Base-by-base conservation (phyloP, 2,329 filamentous ascomycete genomes). In the Fusarium coicis region DNA sequence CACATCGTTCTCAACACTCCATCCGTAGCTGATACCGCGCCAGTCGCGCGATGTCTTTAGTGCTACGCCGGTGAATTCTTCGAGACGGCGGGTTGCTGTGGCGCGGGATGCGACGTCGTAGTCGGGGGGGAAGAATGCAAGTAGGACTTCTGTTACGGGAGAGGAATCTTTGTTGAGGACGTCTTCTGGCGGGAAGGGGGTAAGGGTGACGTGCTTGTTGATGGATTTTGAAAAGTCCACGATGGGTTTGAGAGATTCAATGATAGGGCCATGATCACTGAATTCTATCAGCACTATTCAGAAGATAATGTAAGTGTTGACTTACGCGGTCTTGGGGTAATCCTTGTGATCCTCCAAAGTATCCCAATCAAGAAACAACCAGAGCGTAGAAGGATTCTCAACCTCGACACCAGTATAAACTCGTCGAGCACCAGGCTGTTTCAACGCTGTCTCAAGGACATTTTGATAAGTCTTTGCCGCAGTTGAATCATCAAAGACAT, bases 1-100 rank as follows among this genome's bases (percentile, higher is more conserved):
- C 10, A 81, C 76, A 50, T 83, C 77, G 4, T 76, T 75, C 53
- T 82, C 81, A 0, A 79, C 63, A 12, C 79, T 80, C 80, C 80
- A 82, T 11, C 80, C 79, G 34, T 76, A 76, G 68, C 74, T 76
- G 37, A 76, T 76, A 2, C 74, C 74, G 1, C 74, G 65, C 74
- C 74, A 76, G 52, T 76, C 70, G 0, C 70, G 60, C 0, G 73
- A 76, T 5, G 52, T 58, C 26, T 76, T 76, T 4, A 76, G 74
- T 3, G 63, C 74, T 18, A 44, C 47, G 1, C 47, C 65, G 4
- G 74, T 49, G 26, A 76, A 76, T 6, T 77, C 37, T 3, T 74
- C 73, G 0, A 76, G 53, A 9, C 70, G 65, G 10, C 68, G 46
- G 4, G 71, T 76, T 4, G 74, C 74, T 1, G 58, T 66, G 18